Conservation (phyloP, 148 eudicot genomes). For the Fallopia convolvulus region DNA sequence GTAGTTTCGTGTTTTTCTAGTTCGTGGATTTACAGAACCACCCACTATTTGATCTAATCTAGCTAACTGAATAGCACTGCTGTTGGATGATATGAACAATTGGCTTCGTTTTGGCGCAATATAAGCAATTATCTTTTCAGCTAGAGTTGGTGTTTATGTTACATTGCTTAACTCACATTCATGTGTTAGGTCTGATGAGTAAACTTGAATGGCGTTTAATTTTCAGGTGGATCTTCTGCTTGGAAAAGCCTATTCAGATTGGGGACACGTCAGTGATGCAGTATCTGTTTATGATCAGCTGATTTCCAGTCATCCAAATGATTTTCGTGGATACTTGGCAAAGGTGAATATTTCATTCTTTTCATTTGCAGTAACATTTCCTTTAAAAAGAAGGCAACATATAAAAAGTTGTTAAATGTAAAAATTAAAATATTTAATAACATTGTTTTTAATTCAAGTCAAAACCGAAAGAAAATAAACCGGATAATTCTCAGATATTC, state of each 20-base stretch:
- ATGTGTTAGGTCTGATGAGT: neutral
- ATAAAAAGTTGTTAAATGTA: too few relatives aligned
- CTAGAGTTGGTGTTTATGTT: neutral
- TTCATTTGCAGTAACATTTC: neutral
- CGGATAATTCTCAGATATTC: too few relatives aligned
- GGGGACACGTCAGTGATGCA: conserved; percentile 97
- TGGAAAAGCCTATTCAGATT: conserved; percentile 94
- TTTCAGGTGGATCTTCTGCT: conserved; percentile 87
- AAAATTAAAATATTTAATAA: too few relatives aligned
- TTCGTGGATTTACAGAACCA: neutral
- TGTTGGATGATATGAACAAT: neutral
- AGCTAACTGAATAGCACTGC: neutral
- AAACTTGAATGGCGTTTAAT: neutral
- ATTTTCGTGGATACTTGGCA: conserved; percentile 85
- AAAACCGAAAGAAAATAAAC: too few relatives aligned
- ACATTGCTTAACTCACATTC: neutral
- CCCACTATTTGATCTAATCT: neutral
- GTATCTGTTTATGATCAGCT: conserved; percentile 78
- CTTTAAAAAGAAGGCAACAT: neutral
- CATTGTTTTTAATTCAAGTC: too few relatives aligned
- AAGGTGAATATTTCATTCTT: conserved; percentile 41
- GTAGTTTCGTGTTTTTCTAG: neutral
- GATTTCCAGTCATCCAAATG: conserved; percentile 71
- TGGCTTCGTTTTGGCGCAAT: neutral
- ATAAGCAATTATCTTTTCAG: neutral